phyloP scores from a whole-genome alignment of 2,329 filamentous ascomycete species.

The Beauveria medogensis region DNA sequence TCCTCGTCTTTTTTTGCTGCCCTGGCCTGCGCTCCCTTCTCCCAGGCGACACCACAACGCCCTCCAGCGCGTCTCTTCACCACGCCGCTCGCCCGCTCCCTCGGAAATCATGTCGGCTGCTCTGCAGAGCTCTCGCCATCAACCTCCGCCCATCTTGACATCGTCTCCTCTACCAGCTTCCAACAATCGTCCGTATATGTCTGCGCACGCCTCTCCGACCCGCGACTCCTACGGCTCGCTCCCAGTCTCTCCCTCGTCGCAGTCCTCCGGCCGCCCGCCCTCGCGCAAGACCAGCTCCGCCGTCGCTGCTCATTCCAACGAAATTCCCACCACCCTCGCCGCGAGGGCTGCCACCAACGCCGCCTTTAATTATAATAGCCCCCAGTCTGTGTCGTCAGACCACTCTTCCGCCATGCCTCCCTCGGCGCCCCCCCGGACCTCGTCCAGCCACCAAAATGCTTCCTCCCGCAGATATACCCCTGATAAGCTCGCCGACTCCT shows the following conservation, averaged over 20 bases:
- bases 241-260: conserved; percentile 2
- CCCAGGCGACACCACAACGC: not conserved
- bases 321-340: conserved; percentile 37
- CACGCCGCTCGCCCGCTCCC: not conserved
- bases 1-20: not conserved
- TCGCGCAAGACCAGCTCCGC: conserved; percentile 46
- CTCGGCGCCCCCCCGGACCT: conserved; percentile 71
- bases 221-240: conserved; percentile 50
- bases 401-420: conserved; percentile 57
- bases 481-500: conserved; percentile 36
- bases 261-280: conserved; percentile 38
- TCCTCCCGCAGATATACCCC: conserved; percentile 38
- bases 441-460: conserved; percentile 51
- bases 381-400: conserved; percentile 30
- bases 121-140: conserved; percentile 52
- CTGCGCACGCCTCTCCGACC: conserved; percentile 42
- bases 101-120: conserved; percentile 52
- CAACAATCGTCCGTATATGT: conserved; percentile 43
- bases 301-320: conserved; percentile 23
- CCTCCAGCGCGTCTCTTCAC: not conserved
- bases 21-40: not conserved
- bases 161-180: conserved; percentile 42
- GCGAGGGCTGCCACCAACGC: conserved; percentile 39
- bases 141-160: conserved; percentile 41
- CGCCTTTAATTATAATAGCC: conserved; percentile 31